These are phyloP conservation scores for Paramecium biaurelia DNA, from an alignment of 73 alveolate genomes.

Conservation along the genomic window DNA sequence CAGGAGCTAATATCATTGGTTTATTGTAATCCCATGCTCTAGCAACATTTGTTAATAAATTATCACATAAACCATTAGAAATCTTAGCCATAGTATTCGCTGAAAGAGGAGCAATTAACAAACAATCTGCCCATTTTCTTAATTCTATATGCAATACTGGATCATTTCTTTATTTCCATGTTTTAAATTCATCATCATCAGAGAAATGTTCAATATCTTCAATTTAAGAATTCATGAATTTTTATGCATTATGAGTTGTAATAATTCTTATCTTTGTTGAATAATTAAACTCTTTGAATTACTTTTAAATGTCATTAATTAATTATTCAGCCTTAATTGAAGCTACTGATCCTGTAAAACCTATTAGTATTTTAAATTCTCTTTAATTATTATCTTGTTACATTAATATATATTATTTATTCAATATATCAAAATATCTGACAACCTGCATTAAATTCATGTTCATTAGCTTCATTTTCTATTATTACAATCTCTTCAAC, in stretches of 20 bases:
- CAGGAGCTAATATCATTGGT: conserved; percentile 83
- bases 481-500: not conserved
- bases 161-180: conserved; percentile 80
- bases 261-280: not conserved
- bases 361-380: conserved; percentile 15
- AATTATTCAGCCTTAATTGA: conserved; percentile 69
- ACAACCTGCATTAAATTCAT: conserved; percentile 3
- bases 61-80: conserved; percentile 85
- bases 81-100: conserved; percentile 91
- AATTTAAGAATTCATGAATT: not conserved
- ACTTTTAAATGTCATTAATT: not conserved
- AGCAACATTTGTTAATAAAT: conserved; percentile 77
- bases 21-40: conserved; percentile 52
- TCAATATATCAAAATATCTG: conserved; percentile 7
- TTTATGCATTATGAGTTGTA: not conserved
- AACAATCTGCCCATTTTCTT: conserved; percentile 70
- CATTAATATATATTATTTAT: not conserved
- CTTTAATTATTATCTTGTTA: not conserved
- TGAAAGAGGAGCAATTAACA: conserved; percentile 84
- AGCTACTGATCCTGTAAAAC: conserved; percentile 69
- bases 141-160: conserved; percentile 87
- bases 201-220: not conserved
- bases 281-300: not conserved
- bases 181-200: conserved; percentile 77
- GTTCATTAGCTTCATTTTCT: conserved; percentile 6